Evolutionary conservation across 768 basidiomycete genomes (phyloP).

Genomic region (Boletus sensibilis): DNA sequence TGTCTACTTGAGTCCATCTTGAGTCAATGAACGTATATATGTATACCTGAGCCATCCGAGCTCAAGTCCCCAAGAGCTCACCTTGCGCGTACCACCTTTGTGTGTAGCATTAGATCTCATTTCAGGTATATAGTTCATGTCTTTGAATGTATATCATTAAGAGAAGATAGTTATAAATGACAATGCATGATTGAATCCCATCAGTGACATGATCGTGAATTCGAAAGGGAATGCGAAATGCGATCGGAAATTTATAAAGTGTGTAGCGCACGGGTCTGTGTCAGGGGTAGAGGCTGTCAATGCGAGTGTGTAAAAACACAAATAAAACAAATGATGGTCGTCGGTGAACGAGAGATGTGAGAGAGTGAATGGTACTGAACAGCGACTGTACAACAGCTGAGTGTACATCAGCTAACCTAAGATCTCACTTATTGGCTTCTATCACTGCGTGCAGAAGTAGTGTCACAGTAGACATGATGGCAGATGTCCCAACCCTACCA

Average conservation of each 20-base stretch:
- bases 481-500: conserved; percentile 2
- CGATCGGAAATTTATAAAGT: conserved; percentile 13
- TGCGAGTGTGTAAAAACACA: conserved; percentile 22
- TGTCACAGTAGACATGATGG: conserved; percentile 2
- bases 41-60: not conserved
- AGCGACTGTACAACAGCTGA: conserved; percentile 24
- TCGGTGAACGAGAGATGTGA: conserved; percentile 16
- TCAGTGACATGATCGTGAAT: conserved; percentile 24
- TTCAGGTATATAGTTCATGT: not conserved
- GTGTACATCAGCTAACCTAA: conserved; percentile 21
- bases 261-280: conserved; percentile 4
- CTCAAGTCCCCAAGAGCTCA: not conserved
- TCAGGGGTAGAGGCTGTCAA: conserved; percentile 11
- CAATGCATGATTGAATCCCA: conserved; percentile 28
- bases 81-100: not conserved
- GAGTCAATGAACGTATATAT: no score
- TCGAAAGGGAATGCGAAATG: conserved; percentile 20
- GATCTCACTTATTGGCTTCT: conserved; percentile 14
- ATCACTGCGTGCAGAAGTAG: conserved; percentile 10
- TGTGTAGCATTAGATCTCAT: not conserved
- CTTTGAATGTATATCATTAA: conserved; percentile 25
- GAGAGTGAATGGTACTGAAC: conserved; percentile 18
- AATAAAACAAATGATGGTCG: conserved; percentile 24
- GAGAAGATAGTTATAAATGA: conserved; percentile 27
- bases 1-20: not conserved